Conservation (phyloP, 2,329 filamentous ascomycete species). For the Erysiphe pulchra region DNA sequence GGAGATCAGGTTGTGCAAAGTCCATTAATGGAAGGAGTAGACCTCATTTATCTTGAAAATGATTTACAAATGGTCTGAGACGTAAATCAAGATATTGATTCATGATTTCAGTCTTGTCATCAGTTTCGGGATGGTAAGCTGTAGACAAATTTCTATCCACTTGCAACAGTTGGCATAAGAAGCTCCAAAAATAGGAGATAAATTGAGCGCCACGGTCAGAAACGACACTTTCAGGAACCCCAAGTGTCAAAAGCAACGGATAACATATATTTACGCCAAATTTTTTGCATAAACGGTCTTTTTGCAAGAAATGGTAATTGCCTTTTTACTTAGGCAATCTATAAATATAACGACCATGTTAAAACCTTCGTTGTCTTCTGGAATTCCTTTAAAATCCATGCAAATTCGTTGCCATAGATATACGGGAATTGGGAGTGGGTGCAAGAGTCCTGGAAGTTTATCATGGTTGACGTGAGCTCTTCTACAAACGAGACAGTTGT, state of each 20-base stretch:
- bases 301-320: too few species aligned
- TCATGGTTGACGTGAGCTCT: neutral
- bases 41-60: neutral
- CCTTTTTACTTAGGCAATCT: too few species aligned
- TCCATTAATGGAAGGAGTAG: neutral
- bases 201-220: conserved; percentile 5
- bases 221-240: conserved; percentile 2
- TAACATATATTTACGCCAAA: conserved; percentile 1
- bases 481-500: neutral
- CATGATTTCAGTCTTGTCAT: conserved; percentile 5
- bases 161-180: conserved; percentile 1
- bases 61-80: conserved; percentile 1
- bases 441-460: neutral
- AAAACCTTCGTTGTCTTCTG: neutral
- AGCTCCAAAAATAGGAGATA: too few species aligned
- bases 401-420: conserved; percentile 1
- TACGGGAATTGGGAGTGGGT: neutral
- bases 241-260: conserved; percentile 1
- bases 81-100: conserved; percentile 5
- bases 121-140: conserved; percentile 3
- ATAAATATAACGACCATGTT: too few species aligned
- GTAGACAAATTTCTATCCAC: conserved; percentile 3
- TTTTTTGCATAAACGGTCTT: too few species aligned
- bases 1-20: neutral
- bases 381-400: conserved; percentile 1